phyloP scores from a whole-genome alignment of 1,139 yeast species.

The Candida tropicalis region DNA sequence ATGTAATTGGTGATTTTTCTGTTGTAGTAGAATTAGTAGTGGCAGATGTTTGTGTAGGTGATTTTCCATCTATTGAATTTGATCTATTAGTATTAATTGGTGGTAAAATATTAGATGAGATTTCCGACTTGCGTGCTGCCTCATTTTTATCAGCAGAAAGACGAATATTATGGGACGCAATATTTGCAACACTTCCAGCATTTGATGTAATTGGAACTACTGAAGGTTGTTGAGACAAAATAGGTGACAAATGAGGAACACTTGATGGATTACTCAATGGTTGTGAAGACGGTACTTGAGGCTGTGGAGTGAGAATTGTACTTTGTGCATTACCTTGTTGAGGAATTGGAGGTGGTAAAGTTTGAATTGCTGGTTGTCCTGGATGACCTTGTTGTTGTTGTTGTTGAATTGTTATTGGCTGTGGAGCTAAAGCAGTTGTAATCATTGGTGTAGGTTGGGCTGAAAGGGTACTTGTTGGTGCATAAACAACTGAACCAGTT shows the following conservation, averaged over 20 bases:
- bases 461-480: conserved; percentile 16
- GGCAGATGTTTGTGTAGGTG: neutral
- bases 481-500: conserved; percentile 20
- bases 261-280: neutral
- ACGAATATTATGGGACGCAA: conserved; percentile 17
- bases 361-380: neutral
- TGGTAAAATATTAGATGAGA: conserved; percentile 6
- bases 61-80: neutral
- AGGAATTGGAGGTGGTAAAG: conserved; percentile 7
- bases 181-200: conserved; percentile 18
- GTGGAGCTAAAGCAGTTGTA: conserved; percentile 7
- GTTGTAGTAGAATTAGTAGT: neutral
- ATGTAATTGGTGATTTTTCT: conserved; percentile 1
- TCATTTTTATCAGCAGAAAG: conserved; percentile 9
- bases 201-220: conserved; percentile 17
- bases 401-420: no score
- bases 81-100: conserved; percentile 2
- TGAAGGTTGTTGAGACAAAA: conserved; percentile 13
- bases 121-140: conserved; percentile 1
- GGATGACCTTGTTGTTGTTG: conserved; percentile 9
- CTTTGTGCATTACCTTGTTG: neutral
- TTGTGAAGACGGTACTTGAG: conserved; percentile 4
- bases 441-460: conserved; percentile 10
- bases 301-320: neutral
- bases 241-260: conserved; percentile 1